These are phyloP conservation scores for Fusarium redolens DNA, from an alignment of 2,329 filamentous ascomycete genomes.

Conservation along the genomic window DNA sequence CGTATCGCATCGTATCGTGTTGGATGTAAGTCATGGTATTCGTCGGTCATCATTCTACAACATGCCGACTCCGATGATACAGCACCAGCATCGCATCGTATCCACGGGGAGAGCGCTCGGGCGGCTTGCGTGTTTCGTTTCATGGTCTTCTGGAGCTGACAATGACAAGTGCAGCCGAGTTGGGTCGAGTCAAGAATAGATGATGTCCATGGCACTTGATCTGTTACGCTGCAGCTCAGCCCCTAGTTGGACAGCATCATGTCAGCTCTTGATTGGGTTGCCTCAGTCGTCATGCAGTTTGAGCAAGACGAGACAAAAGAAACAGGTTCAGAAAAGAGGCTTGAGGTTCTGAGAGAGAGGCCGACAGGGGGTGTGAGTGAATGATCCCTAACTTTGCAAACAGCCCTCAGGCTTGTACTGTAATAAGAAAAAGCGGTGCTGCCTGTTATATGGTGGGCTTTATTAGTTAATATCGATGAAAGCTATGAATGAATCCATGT, in stretches of 20 bases:
- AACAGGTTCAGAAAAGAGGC: slow-evolving; percentile 12
- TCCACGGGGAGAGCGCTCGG: slow-evolving; percentile 27
- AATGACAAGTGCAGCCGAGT: not conserved
- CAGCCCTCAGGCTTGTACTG: slow-evolving; percentile 6
- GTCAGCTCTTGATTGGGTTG: slow-evolving; percentile 23
- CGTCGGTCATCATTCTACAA: slow-evolving; percentile 14
- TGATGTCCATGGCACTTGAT: not conserved
- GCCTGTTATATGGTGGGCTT: not conserved
- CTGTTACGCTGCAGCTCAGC: slow-evolving; percentile 33
- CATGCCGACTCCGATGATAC: slow-evolving; percentile 29
- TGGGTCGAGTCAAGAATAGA: not conserved
- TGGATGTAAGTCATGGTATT: not conserved
- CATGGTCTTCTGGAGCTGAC: not conserved
- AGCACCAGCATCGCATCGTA: slow-evolving; percentile 33
- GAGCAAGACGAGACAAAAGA: slow-evolving; percentile 13
- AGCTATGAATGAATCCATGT: not conserved
- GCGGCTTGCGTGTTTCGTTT: slow-evolving; percentile 35
- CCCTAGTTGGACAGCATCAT: slow-evolving; percentile 30
- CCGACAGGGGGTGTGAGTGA: slow-evolving; percentile 20
- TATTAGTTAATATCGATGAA: not conserved
- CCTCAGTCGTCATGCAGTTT: slow-evolving; percentile 17
- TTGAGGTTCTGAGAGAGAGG: slow-evolving; percentile 21
- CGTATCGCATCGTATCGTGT: slow-evolving; percentile 24
- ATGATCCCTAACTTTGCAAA: not conserved
- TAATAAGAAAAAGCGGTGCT: slow-evolving; percentile 21